Base-by-base conservation (phyloP, 306 rosid genomes). In the Ammopiptanthus mongolicus region DNA sequence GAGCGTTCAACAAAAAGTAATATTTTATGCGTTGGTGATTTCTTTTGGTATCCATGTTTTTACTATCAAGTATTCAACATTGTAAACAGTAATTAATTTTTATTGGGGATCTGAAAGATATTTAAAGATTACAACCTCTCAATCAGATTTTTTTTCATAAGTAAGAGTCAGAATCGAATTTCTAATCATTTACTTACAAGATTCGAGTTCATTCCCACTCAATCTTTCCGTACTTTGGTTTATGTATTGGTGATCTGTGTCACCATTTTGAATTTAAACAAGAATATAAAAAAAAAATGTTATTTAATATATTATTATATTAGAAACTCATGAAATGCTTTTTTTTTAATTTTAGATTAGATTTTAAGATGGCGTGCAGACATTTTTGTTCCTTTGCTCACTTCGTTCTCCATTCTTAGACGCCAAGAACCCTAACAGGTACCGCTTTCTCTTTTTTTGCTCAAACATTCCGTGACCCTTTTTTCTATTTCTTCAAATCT, bases 391-490 rank as follows among this genome's bases (percentile, higher is more conserved):
- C 75, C 41, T 41, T 63, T 53, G 58, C 73, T 36, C 77, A 65
- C 84, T 75, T 42, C 82, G 34, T 65, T 76, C 74, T 71, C 77
- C 77, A 44, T 71, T 71, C 82, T 56, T 76, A 79, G 84, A 75
- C 82, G 84, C 79, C 77, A 75, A 84, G 84, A 84, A 80, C 84
- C 87, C 80, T 84, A 84, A 59, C 82, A 79, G 86, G 89, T 85
- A 85, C 83, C 79, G 72, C 59, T 33, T 63, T 8, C 63, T 63
- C 63, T 73, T 51, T 10, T 76, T 74, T 71, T 56, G 55, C 81
- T 51, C 59, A 25, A 44, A 82, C 44, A 71, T 51, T 46, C 29
- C 1, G 7, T 5, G 8, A 36, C 64, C 42, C 57, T 37, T 11
- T 65, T 65, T 61, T 3, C 28, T 33, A 21, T 59, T 70, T 42